Percentiles rank a stretch among this genome's conserved stretches.
Evolutionary conservation across 805 yeast species (phyloP).

Genomic region (Hanseniaspora lindneri): DNA sequence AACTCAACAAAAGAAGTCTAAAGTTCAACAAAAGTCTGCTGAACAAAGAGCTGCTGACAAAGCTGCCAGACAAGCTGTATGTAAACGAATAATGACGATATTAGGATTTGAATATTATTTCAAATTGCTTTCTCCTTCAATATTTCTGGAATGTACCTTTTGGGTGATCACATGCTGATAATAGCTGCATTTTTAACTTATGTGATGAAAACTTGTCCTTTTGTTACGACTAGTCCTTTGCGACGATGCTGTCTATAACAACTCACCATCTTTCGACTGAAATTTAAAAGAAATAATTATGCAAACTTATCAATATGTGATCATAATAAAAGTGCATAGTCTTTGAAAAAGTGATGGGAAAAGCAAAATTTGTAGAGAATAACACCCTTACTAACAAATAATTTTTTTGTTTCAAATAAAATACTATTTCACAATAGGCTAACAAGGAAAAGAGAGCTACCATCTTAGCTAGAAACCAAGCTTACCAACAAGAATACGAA

Average conservation of each 20-base stretch:
- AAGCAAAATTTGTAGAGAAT: no score
- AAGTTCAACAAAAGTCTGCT: conserved; percentile 65
- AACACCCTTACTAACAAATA: conserved; percentile 14
- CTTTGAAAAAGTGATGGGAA: no score
- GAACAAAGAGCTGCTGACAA: conserved; percentile 72
- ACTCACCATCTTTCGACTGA: conserved; percentile 72
- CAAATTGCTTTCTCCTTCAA: no score
- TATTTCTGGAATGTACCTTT: not conserved
- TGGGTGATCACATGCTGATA: not conserved
- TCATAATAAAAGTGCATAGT: not conserved
- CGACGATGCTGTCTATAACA: conserved; percentile 56
- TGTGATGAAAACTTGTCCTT: conserved; percentile 40
- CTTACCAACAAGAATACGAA: conserved; percentile 88
- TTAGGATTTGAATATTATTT: no score
- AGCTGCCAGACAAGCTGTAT: conserved; percentile 67
- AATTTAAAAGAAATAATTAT: conserved; percentile 18
- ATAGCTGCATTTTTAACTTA: conserved; percentile 6
- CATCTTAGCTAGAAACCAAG: conserved; percentile 88
- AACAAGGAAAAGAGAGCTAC: conserved; percentile 50
- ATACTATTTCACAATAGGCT: conserved; percentile 26
- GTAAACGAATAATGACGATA: no score
- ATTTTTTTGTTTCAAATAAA: conserved; percentile 17
- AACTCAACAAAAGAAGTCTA: conserved; percentile 71
- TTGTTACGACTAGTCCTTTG: conserved; percentile 46
- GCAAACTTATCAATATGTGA: conserved; percentile 16